Evolutionary conservation across 768 basidiomycete genomes (phyloP).

Genomic region (Mycena latifolia): DNA sequence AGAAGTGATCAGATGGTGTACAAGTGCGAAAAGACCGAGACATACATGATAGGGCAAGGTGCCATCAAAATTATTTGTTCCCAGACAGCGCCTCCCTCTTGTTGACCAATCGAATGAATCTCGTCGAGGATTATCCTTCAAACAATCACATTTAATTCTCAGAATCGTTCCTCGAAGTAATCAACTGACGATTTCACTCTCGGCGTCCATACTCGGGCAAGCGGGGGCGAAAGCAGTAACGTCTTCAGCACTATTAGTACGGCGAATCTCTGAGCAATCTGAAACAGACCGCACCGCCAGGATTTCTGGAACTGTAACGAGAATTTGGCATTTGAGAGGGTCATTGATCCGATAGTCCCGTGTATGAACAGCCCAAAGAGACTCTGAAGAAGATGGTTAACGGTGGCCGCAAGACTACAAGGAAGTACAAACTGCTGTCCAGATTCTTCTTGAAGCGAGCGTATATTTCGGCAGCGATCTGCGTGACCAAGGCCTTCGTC

Average conservation of each 20-base stretch:
- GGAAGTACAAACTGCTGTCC: constrained; percentile 53
- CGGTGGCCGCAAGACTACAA: background rate
- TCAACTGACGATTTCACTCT: constrained; percentile 66
- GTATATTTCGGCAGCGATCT: constrained; percentile 81
- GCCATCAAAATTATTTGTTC: constrained; percentile 80
- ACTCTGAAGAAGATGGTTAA: constrained; percentile 50
- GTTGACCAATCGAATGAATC: constrained; percentile 78
- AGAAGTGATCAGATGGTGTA: background rate
- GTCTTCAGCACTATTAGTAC: constrained; percentile 1
- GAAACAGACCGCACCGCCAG: constrained; percentile 56
- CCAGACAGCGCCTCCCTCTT: constrained; percentile 79
- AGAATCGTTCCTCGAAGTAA: background rate
- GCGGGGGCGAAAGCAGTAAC: constrained; percentile 74
- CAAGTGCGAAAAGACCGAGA: constrained; percentile 34
- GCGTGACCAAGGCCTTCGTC: constrained; percentile 79
- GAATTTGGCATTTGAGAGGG: constrained; percentile 76
- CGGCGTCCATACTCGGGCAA: constrained; percentile 72
- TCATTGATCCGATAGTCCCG: constrained; percentile 74
- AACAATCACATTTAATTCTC: background rate
- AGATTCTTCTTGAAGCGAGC: constrained; percentile 71
- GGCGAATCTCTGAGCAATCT: background rate
- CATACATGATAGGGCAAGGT: constrained; percentile 79
- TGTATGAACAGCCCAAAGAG: constrained; percentile 75
- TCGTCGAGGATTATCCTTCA: constrained; percentile 76
- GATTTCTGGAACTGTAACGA: constrained; percentile 82